Conservation (phyloP, 2,329 filamentous ascomycete species). For the Coniochaeta prunicola region DNA sequence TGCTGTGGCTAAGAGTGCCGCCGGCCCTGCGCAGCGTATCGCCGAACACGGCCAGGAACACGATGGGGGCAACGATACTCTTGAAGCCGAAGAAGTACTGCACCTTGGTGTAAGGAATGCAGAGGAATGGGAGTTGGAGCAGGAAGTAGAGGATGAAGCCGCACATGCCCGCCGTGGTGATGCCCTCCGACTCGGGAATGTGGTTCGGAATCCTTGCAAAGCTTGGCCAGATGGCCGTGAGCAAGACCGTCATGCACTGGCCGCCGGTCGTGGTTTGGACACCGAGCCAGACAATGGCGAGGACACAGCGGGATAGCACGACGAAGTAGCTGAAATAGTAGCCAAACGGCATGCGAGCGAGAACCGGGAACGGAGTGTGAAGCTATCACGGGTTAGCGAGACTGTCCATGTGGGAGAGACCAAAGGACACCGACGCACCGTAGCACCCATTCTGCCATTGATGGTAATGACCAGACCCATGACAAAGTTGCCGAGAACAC, state of each 20-base stretch:
- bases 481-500: constrained; percentile 1
- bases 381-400: background rate
- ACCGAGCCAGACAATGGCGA: constrained; percentile 2
- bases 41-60: constrained; percentile 1
- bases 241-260: constrained; percentile 2
- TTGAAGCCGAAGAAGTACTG: constrained; percentile 4
- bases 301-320: constrained; percentile 2
- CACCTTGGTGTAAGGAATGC: constrained; percentile 1
- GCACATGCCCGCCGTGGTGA: constrained; percentile 1
- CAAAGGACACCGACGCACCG: background rate
- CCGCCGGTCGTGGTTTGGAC: constrained; percentile 2
- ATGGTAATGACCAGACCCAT: constrained; percentile 1
- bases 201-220: constrained; percentile 1
- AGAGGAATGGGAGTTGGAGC: constrained; percentile 1
- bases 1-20: constrained; percentile 1
- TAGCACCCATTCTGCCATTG: constrained; percentile 2
- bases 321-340: constrained; percentile 3
- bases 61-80: constrained; percentile 1
- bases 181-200: background rate
- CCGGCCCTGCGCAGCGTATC: constrained; percentile 1
- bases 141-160: constrained; percentile 1
- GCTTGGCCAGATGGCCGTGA: constrained; percentile 1
- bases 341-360: constrained; percentile 1
- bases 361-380: constrained; percentile 1
- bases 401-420: background rate